Conservation (phyloP, 139 green algal species). For the Chlorella vulgaris region DNA sequence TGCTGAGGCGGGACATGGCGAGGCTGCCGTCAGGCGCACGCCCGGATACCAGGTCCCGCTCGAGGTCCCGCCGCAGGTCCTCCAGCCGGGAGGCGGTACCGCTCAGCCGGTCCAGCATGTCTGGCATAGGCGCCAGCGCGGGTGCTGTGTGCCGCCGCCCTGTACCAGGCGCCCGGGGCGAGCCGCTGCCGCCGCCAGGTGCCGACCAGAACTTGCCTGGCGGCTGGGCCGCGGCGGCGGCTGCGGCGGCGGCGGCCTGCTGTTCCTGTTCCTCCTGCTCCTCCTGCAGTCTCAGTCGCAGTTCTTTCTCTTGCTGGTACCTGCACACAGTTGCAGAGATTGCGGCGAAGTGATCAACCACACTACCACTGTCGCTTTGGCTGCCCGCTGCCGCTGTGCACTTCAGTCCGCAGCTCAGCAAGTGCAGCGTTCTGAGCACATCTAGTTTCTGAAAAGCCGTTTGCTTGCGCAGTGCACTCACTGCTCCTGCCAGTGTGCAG, state of each 20-base stretch:
- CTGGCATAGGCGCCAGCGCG: background rate
- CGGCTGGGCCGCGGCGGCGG: too few species aligned
- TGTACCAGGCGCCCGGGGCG: background rate
- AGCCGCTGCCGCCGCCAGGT: background rate
- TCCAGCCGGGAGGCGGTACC: background rate
- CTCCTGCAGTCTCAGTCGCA: background rate
- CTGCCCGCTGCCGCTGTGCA: too few species aligned
- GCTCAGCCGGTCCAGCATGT: conserved; percentile 8
- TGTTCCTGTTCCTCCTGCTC: background rate
- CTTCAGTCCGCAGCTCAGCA: too few species aligned
- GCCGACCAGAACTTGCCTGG: too few species aligned
- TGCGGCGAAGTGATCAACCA: too few species aligned
- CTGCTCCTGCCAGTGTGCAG: conserved; percentile 7
- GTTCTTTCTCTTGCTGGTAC: conserved; percentile 9
- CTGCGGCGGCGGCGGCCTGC: background rate
- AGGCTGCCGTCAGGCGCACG: background rate
- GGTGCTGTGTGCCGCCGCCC: conserved; percentile 13
- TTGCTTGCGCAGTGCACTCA: background rate
- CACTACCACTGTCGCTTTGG: too few species aligned
- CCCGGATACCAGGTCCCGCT: background rate
- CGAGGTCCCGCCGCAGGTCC: conserved; percentile 11
- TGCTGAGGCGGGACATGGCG: conserved; percentile 20
- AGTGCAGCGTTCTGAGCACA: too few species aligned
- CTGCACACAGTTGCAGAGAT: background rate
- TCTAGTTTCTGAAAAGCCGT: too few species aligned